Evolutionary conservation across 2,329 filamentous ascomycete species (phyloP), one percentile per base, ranked within the genome.

Genomic region (Phaeosphaeria sp.): DNA sequence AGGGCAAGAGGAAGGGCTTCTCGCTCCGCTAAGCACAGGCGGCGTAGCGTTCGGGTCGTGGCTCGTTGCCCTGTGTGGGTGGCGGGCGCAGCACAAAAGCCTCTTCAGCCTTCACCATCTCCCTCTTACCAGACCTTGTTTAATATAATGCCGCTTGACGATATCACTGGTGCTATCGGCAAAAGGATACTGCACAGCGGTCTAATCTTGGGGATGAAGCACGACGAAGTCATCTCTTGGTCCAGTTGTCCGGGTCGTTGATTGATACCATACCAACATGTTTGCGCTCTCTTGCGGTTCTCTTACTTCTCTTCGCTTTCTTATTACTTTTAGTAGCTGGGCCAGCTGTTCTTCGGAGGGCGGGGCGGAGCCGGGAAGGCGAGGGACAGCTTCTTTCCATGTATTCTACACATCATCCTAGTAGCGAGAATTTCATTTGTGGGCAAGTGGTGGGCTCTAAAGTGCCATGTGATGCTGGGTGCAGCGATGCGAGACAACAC

Each of bases 1-100:
- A 98, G 85, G 90, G 90, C 82, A 97, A 97, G 90, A 91, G 93
- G 83, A 98, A 98, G 91, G 94, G 94, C 60, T 99, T 99, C 87
- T 99, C 95, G 67, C 91, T 99, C 78, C 93, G 95, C 82, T 96
- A 94, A 78, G 67, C 39, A 33, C 42, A 39, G 57, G 50, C 51
- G 18, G 43, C 48, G 21, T 48, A 53, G 57, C 56, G 63, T 54
- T 49, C 42, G 54, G 43, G 60, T 59, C 50, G 55, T 52, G 56
- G 54, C 22, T 36, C 42, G 25, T 50, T 55, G 49, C 36, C 56
- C 53, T 50, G 25, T 39, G 57, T 62, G 60, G 55, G 61, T 66
- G 65, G 72, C 69, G 64, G 60, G 55, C 58, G 59, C 68, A 65
- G 60, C 71, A 63, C 63, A 67, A 70, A 72, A 71, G 62, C 66